phyloP scores from a whole-genome alignment of 257 asterid species.

The Rauvolfia tetraphylla region DNA sequence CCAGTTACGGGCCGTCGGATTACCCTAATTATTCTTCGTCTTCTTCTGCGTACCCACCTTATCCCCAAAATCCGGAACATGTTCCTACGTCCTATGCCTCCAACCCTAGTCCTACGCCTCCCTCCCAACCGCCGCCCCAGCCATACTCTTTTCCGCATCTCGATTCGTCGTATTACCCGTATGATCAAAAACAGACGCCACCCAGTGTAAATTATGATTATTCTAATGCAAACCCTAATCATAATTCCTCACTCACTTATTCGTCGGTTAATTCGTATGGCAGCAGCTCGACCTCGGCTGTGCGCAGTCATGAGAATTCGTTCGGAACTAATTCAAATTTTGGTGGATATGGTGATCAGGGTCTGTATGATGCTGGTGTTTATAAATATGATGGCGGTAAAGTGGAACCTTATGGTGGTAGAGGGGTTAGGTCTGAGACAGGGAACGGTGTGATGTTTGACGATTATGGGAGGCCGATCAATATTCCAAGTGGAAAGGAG shows the following conservation, averaged over 20 bases:
- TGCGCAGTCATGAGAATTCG: conserved; percentile 30
- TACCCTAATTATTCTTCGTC: conserved; percentile 23
- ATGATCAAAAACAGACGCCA: conserved; percentile 38
- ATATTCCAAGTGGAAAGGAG: conserved; percentile 39
- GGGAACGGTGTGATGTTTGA: conserved; percentile 57
- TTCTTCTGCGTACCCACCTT: conserved; percentile 35
- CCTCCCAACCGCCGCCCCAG: conserved; percentile 29
- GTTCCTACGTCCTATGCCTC: conserved; percentile 23
- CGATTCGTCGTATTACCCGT: conserved; percentile 32
- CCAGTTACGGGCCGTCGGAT: conserved; percentile 35
- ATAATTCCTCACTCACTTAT: conserved; percentile 30
- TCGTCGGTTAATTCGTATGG: conserved; percentile 13
- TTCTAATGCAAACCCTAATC: conserved; percentile 25
- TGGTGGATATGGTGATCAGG: conserved; percentile 47
- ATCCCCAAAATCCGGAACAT: conserved; percentile 37
- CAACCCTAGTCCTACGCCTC: conserved; percentile 31
- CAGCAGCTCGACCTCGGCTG: conserved; percentile 27
- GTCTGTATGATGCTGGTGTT: conserved; percentile 49
- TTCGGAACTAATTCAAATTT: conserved; percentile 33
- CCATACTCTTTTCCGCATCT: conserved; percentile 53
- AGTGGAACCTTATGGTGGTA: conserved; percentile 42
- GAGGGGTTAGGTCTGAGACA: conserved; percentile 30
- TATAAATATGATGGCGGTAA: conserved; percentile 57
- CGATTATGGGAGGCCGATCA: conserved; percentile 86
- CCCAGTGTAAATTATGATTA: conserved; percentile 32